Base-by-base conservation (phyloP, 225 moss, liverwort and hornwort genomes). In the Pseudoscleropodium purum region DNA sequence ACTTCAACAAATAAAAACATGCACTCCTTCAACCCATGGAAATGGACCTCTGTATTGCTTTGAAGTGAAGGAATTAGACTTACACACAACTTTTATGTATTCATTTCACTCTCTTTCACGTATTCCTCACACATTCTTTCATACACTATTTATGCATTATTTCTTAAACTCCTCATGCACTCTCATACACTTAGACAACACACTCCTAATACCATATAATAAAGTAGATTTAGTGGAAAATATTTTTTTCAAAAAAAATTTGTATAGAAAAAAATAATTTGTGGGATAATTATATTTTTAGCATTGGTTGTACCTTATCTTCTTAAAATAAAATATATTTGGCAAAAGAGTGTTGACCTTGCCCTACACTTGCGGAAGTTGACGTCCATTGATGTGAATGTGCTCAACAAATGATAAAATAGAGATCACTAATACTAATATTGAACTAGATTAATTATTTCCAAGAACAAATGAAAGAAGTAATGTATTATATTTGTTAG, bases 281-380 rank as follows among this genome's bases (percentile, higher is more conserved):
- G 5, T 1, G 1, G 1, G 23, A 14, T 52, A 24, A 36, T 36
- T 13, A 54, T 9, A 8, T 33, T 9, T 15, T 9, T n/a, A 79
- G 26, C 9, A 56, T n/a, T 10, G 7, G 1, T 79, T 7, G 26
- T 16, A 79, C 1, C 0, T 10, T 16, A 11, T n/a, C 16, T 57
- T 57, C 2, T 2, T 9, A 10, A 79, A 56, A 37, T 25, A 37
- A 25, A 56, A 56, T 9, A 15, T 6, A 8, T 9, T 56, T 37
- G 16, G 1, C 10, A 26, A n/a, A 79, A 1, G 1, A 37, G 25
- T 79, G 4, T 0, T 5, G 2, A 37, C 13, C 6, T 25, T 37
- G 6, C 1, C 2, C 6, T 25, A 56, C 3, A 25, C 4, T 15
- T 37, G 3, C 2, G 0, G 5, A 16, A 9, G 15, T 25, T 0